Base-by-base conservation (phyloP, 2,329 filamentous ascomycete genomes). In the Ceratocystis destructans region DNA sequence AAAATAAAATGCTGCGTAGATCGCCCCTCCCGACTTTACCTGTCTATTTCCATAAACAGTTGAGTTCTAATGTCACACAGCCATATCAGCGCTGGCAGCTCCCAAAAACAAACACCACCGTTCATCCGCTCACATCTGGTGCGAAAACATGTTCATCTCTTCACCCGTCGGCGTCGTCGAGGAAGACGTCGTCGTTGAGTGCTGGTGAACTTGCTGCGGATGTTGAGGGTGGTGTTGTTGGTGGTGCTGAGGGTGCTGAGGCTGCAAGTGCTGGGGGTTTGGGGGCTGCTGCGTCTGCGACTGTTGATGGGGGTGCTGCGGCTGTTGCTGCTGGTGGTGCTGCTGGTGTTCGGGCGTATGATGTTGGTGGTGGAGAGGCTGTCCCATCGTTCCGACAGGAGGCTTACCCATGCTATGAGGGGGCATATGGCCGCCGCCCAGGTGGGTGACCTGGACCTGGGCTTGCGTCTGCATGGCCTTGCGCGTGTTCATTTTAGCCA, bases 141-240 rank as follows among this genome's bases (percentile, higher is more conserved):
- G 69, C 33, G 68, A 87, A 82, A 92, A 96, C 91, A 95, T 96
- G 96, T 91, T 91, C 86, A 91, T 91, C 84, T 94, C 90, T 74
- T 92, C 88, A 75, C 82, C 82, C 15, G 69, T 64, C 33, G 66
- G 66, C n/a, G 66, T 67, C n/a, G 66, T 67, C 12, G 66, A 65
- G 4, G 66, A 41, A 44, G 66, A 67, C 55, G 64, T 61, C 55
- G 66, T 44, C 45, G 62, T 50, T 6, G 57, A 53, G 45, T 65
- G 66, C 28, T 61, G 63, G 28, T 67, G 66, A 55, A 64, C 55
- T 37, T 67, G 66, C 28, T 64, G 66, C 41, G 64, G 66, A 64
- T 66, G 65, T 64, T 67, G 66, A 28, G 66, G 44, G 41, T 67
- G 66, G 44, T 48, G 45, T 22, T 64, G 65, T 28, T 66, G 65